These are phyloP conservation scores for Fusarium decemcellulare DNA, from an alignment of 2,329 filamentous ascomycete genomes.

Conservation along the genomic window DNA sequence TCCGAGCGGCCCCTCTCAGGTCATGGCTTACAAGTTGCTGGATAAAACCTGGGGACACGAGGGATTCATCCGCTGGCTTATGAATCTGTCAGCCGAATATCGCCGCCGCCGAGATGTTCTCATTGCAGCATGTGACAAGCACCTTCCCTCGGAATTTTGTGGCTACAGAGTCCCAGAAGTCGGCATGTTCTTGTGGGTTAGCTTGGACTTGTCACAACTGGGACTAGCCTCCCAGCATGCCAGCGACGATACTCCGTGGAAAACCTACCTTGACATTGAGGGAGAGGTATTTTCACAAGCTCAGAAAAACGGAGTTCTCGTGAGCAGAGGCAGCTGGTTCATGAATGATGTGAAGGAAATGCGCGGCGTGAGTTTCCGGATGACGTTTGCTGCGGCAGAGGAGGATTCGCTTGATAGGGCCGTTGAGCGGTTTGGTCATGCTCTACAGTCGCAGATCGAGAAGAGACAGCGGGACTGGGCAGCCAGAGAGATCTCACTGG, in stretches of 20 bases:
- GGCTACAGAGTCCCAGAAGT: background rate
- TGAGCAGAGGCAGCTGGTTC: background rate
- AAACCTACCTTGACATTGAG: background rate
- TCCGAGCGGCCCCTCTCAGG: background rate
- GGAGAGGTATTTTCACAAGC: background rate
- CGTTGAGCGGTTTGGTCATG: background rate
- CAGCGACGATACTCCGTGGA: background rate
- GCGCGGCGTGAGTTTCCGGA: background rate
- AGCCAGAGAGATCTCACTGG: background rate
- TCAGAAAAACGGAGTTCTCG: background rate
- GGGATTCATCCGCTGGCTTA: background rate
- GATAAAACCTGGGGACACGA: background rate
- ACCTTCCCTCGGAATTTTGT: background rate
- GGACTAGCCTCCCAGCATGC: no score
- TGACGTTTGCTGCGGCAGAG: background rate
- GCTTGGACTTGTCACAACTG: background rate
- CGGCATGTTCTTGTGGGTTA: constrained; percentile 1
- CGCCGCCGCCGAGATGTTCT: background rate
- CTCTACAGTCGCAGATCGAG: background rate
- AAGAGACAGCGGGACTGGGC: background rate
- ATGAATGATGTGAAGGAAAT: background rate
- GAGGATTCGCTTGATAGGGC: background rate
- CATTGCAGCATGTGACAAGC: background rate
- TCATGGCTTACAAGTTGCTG: background rate
- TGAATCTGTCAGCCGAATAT: constrained; percentile 1